phyloP scores from a whole-genome alignment of 441 rosid genomes.

The Adansonia gregorii region DNA sequence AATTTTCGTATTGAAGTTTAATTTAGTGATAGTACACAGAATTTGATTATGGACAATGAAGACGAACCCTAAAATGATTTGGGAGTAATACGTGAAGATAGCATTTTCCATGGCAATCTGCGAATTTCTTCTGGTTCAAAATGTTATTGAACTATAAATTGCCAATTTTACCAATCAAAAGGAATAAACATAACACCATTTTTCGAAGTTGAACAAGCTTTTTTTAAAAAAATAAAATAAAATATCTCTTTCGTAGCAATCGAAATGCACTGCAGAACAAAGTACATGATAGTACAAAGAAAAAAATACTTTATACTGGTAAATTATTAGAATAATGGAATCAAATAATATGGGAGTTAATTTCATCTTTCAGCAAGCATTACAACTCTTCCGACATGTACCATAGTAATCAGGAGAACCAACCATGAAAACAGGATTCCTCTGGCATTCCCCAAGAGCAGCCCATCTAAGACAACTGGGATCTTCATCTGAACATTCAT shows the following conservation, averaged over 20 bases:
- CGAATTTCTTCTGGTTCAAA: not conserved
- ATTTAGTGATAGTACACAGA: not conserved
- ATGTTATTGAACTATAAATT: no score
- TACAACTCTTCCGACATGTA: constrained; percentile 90
- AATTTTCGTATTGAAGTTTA: not conserved
- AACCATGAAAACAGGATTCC: constrained; percentile 83
- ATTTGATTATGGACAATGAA: not conserved
- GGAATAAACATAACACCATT: not conserved
- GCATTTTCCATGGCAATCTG: not conserved
- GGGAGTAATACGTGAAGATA: not conserved
- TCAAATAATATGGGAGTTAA: not conserved
- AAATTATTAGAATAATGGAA: constrained; percentile 14
- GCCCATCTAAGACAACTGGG: constrained; percentile 78
- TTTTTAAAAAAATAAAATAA: no score
- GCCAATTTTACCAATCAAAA: not conserved
- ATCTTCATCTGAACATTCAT: constrained; percentile 82
- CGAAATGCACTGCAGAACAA: not conserved
- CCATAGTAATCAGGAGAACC: constrained; percentile 94
- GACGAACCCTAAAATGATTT: not conserved
- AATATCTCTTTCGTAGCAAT: constrained; percentile 7
- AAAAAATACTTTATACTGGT: constrained; percentile 3
- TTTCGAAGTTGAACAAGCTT: not conserved
- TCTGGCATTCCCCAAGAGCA: constrained; percentile 78
- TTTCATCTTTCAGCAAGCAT: constrained; percentile 53
- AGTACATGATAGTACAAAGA: not conserved